These are phyloP conservation scores for Zygnema circumcarinatum DNA, from an alignment of 139 green algal species.

Conservation along the genomic window DNA sequence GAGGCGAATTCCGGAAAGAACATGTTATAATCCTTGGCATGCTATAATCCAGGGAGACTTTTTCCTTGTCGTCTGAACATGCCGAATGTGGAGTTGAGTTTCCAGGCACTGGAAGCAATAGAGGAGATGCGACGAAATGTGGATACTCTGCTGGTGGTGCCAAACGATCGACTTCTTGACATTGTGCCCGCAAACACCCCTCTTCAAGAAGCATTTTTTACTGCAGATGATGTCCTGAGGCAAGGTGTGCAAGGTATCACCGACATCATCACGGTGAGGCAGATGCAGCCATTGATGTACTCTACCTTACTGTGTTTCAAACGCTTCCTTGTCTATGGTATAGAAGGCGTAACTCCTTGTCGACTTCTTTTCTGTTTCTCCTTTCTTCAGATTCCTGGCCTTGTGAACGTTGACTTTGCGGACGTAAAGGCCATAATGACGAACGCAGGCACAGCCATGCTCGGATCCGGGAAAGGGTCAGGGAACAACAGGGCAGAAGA, in stretches of 20 bases:
- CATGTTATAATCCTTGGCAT: not conserved
- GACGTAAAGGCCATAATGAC: slow-evolving; percentile 96
- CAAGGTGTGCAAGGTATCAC: slow-evolving; percentile 95
- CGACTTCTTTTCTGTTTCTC: not conserved
- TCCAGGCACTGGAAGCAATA: slow-evolving; percentile 77
- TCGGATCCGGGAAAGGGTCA: slow-evolving; percentile 74
- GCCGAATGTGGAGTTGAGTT: too few species aligned
- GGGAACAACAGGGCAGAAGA: slow-evolving; percentile 76
- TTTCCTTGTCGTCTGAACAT: too few species aligned
- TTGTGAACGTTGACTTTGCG: slow-evolving; percentile 99
- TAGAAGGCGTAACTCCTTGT: not conserved
- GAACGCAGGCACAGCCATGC: slow-evolving; percentile 93
- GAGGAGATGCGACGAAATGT: slow-evolving; percentile 78
- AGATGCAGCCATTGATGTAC: slow-evolving; percentile 26
- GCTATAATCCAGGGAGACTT: too few species aligned
- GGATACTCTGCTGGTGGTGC: slow-evolving; percentile 89
- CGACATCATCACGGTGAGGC: slow-evolving; percentile 92
- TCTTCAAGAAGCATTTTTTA: slow-evolving; percentile 92
- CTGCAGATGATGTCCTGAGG: slow-evolving; percentile 95
- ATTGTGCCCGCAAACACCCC: slow-evolving; percentile 82
- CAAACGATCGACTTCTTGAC: slow-evolving; percentile 90
- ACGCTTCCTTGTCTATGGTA: not conserved
- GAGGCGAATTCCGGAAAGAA: slow-evolving; percentile 34
- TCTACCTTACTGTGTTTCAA: not conserved
- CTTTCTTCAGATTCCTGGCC: slow-evolving; percentile 77